Conservation (phyloP, 1,284 basidiomycete species). For the Sphagnurus paluster region DNA sequence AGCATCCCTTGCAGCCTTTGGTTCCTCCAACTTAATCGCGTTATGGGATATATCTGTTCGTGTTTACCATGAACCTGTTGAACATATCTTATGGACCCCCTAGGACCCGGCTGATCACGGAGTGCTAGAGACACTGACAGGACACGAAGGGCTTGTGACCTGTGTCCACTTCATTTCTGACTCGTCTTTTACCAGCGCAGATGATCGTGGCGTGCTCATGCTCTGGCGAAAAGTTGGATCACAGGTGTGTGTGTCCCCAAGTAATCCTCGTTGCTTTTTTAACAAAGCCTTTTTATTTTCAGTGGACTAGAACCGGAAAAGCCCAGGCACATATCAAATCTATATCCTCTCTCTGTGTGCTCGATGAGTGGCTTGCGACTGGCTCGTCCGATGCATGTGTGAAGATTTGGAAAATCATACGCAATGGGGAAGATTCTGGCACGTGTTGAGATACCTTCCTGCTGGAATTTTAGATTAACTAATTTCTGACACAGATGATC, state of each 20-base stretch:
- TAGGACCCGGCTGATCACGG: slow-evolving; percentile 55
- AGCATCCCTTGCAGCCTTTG: slow-evolving; percentile 71
- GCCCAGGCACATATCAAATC: slow-evolving; percentile 65
- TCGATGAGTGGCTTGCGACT: slow-evolving; percentile 56
- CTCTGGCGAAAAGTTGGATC: slow-evolving; percentile 48
- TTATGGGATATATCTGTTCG: slow-evolving; percentile 70
- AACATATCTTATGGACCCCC: slow-evolving; percentile 12
- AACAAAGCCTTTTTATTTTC: slow-evolving; percentile 7
- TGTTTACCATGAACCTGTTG: slow-evolving; percentile 19
- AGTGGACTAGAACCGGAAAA: slow-evolving; percentile 55
- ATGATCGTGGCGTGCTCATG: slow-evolving; percentile 66
- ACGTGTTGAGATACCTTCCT: slow-evolving; percentile 10
- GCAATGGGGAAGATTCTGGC: slow-evolving; percentile 35
- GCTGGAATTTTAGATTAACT: no score
- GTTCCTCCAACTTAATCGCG: slow-evolving; percentile 73
- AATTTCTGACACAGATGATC: slow-evolving; percentile 29
- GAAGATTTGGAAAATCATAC: slow-evolving; percentile 63
- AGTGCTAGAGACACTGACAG: slow-evolving; percentile 68
- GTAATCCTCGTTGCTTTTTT: slow-evolving; percentile 10
- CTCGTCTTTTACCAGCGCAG: slow-evolving; percentile 63
- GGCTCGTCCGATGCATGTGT: slow-evolving; percentile 80
- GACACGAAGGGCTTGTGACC: slow-evolving; percentile 76
- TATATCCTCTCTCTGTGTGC: slow-evolving; percentile 64
- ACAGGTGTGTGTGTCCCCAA: slow-evolving; percentile 41
- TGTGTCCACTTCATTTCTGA: slow-evolving; percentile 65